Evolutionary conservation across 768 basidiomycete genomes (phyloP).

Genomic region (Kwoniella dendrophila): DNA sequence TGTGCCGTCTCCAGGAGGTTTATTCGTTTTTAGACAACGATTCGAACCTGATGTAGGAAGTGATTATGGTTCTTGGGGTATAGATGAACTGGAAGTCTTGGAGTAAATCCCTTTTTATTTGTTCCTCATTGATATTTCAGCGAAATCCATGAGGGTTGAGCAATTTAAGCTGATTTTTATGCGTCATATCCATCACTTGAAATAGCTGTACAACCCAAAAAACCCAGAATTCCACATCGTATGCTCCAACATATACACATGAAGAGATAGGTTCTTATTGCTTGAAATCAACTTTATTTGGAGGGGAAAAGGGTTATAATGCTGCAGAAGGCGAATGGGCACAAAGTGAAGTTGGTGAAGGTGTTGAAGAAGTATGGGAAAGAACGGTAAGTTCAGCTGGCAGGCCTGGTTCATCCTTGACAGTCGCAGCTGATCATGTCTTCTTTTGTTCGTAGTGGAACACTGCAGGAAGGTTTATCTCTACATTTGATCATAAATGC

Average conservation of each 20-base stretch:
- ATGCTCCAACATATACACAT: slow-evolving; percentile 37
- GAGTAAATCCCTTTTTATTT: slow-evolving; percentile 32
- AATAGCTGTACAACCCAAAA: slow-evolving; percentile 32
- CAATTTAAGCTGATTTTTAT: too few species aligned
- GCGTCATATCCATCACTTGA: neutral
- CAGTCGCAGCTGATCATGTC: too few species aligned
- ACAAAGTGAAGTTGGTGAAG: slow-evolving; percentile 54
- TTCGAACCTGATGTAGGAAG: slow-evolving; percentile 52
- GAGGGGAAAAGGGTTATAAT: slow-evolving; percentile 36
- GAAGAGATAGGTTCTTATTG: slow-evolving; percentile 51
- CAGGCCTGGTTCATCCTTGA: neutral
- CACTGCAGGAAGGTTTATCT: slow-evolving; percentile 46
- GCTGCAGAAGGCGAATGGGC: slow-evolving; percentile 51
- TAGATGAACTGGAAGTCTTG: slow-evolving; percentile 51
- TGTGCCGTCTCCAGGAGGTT: slow-evolving; percentile 45
- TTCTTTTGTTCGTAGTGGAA: slow-evolving; percentile 44
- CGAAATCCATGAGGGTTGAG: too few species aligned
- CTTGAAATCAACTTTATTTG: slow-evolving; percentile 34
- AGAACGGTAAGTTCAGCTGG: slow-evolving; percentile 37
- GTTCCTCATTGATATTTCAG: neutral
- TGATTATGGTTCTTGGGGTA: slow-evolving; percentile 52
- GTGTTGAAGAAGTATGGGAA: slow-evolving; percentile 54
- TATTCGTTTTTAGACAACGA: slow-evolving; percentile 49
- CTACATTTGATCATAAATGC: slow-evolving; percentile 46
- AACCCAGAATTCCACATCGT: slow-evolving; percentile 9